Conservation (phyloP, 1,284 basidiomycete species). For the Trametes pubescens region DNA sequence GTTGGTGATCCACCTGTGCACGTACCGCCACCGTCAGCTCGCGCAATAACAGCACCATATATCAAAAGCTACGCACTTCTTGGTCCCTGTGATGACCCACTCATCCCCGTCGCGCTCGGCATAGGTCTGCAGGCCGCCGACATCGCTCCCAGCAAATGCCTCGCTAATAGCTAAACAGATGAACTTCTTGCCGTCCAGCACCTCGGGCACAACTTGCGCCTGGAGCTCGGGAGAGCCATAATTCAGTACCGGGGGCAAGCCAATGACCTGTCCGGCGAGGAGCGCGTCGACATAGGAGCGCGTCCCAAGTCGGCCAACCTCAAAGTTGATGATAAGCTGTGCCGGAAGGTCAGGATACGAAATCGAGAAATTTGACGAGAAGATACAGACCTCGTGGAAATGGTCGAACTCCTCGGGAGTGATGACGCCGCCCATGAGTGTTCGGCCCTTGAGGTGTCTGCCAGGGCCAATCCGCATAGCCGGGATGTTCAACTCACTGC, state of each 20-base stretch:
- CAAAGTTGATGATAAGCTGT: constrained; percentile 85
- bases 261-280: constrained; percentile 85
- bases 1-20: constrained; percentile 91
- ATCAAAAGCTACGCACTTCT: constrained; percentile 59
- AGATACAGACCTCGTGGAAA: constrained; percentile 69
- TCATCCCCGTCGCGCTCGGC: constrained; percentile 85
- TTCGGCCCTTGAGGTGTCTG: constrained; percentile 88
- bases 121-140: constrained; percentile 83
- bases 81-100: constrained; percentile 91
- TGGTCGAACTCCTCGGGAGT: constrained; percentile 91
- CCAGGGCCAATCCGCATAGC: constrained; percentile 95
- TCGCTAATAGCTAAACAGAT: constrained; percentile 80
- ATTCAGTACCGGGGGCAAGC: constrained; percentile 87
- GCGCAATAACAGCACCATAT: not conserved
- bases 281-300: constrained; percentile 89
- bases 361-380: constrained; percentile 37
- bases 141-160: constrained; percentile 94
- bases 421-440: constrained; percentile 84
- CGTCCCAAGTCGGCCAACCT: constrained; percentile 83
- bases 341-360: constrained; percentile 36
- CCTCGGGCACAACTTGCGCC: constrained; percentile 70
- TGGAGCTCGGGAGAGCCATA: constrained; percentile 83
- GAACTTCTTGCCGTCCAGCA: constrained; percentile 84
- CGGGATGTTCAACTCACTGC: constrained; percentile 77
- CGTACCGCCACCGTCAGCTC: not conserved